phyloP scores from a whole-genome alignment of 2,329 filamentous ascomycete genomes.

The Botrytis cinerea region DNA sequence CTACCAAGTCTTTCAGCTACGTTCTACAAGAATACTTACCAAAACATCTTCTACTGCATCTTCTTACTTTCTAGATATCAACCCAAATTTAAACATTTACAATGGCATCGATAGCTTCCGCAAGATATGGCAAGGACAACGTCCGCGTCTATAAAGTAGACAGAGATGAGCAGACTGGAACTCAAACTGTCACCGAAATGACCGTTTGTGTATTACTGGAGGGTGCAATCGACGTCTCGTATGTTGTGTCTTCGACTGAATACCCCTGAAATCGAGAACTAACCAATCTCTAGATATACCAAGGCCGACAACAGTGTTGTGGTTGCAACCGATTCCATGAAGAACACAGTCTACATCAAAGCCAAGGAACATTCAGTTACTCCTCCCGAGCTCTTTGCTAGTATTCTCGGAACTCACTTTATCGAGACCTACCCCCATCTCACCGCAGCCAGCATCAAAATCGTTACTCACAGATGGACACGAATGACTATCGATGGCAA shows the following conservation, averaged over 20 bases:
- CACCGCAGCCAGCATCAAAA: conserved; percentile 75
- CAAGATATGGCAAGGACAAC: conserved; percentile 94
- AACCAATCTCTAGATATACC: conserved; percentile 68
- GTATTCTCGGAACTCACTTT: conserved; percentile 85
- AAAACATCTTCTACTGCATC: not conserved
- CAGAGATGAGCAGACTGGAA: conserved; percentile 71
- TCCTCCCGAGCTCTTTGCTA: conserved; percentile 89
- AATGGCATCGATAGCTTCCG: conserved; percentile 61
- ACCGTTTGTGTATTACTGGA: conserved; percentile 91
- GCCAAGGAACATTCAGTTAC: conserved; percentile 92
- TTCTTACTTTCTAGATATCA: not conserved
- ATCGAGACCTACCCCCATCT: conserved; percentile 87
- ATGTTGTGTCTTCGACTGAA: conserved; percentile 42
- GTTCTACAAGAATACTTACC: not conserved
- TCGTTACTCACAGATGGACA: conserved; percentile 88
- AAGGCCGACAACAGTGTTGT: conserved; percentile 91
- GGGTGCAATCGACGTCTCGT: conserved; percentile 85
- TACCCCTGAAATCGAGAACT: not conserved
- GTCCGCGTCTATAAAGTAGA: conserved; percentile 96
- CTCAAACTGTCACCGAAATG: conserved; percentile 90
- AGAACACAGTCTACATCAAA: conserved; percentile 94
- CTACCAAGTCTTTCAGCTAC: not conserved
- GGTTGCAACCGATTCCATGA: conserved; percentile 96
- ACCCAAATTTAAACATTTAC: conserved; percentile 26
- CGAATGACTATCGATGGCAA: conserved; percentile 84